Conservation (phyloP, 345 rosid genomes). For the Populus nigra region DNA sequence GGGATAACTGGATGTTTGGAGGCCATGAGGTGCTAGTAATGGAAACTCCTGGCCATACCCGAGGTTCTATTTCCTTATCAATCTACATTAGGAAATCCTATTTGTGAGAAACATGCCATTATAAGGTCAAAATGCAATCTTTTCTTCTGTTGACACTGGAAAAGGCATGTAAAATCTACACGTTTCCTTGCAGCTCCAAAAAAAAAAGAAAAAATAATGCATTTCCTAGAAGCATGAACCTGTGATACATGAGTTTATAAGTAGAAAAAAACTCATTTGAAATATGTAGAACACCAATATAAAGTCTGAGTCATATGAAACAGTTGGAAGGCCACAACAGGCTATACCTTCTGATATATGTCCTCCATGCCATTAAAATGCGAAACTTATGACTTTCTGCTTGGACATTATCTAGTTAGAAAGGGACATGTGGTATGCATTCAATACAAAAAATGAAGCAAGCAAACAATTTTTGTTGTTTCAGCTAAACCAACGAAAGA, state of each 20-base stretch:
- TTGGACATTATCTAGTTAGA: neutral
- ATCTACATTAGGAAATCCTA: neutral
- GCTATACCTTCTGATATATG: neutral
- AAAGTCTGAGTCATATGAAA: neutral
- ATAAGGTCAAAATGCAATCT: neutral
- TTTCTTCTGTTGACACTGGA: neutral
- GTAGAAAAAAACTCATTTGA: neutral
- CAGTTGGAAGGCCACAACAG: neutral
- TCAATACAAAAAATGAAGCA: neutral
- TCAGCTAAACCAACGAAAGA: neutral
- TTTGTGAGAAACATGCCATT: neutral
- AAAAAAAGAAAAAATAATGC: neutral
- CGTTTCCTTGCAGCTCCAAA: neutral
- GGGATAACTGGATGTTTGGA: conserved; percentile 98
- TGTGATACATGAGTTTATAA: neutral
- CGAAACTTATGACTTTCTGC: neutral
- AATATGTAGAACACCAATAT: neutral
- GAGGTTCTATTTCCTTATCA: conserved; percentile 45
- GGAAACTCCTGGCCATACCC: conserved; percentile 96
- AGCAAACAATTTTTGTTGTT: neutral
- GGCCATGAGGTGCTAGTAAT: conserved; percentile 85
- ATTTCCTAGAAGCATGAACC: neutral
- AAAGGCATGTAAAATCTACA: neutral
- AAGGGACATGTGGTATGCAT: neutral
- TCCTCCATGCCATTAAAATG: neutral